Base-by-base conservation (phyloP, 805 yeast species). In the Saccharomycopsis fermentans region DNA sequence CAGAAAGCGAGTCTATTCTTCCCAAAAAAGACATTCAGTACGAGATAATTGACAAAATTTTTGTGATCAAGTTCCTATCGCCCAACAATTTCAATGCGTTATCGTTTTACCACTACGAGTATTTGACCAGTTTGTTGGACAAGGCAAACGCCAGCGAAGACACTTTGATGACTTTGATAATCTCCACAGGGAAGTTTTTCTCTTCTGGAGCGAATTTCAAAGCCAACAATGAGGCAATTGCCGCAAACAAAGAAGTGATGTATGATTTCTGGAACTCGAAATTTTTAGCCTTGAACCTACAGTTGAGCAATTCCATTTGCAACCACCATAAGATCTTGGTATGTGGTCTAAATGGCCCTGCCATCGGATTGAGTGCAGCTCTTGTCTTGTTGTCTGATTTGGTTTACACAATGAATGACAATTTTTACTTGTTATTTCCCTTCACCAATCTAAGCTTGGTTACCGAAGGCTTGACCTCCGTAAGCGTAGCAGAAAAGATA, bases 321-420 rank as follows among this genome's bases (percentile, higher is more conserved):
- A 79, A 82, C 65, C 96, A 90, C 70, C 71, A 77, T 9, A 90
- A 90, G 68, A 75, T 88, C 8, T 72, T 90, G 39, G 83, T 83
- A 29, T 81, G 81, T 51, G 91, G 90, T 3, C 74, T 90, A 59
- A 90, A 90, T 68, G 97, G 97, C 0, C 96, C 97, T 0, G 95
- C 82, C 4, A 79, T 90, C 59, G 97, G 97, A 0, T 76, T 90
- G 59, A 74, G 83, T 35, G 82, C 91, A 1, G 90, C 90, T 0
- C 69, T 90, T 56, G 83, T 88, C 12, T 80, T 85, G n/a, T 72
- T 86, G 57, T 82, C 87, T 70, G 97, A 90, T 70, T 75, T 90
- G 60, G 76, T 90, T 9, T 89, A 87, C 67, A 84, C 85, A 14
- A 79, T 77, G 63, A 81, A 83, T 65, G 73, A 77, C 40, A 77